A percentile compares a stretch with the other conserved stretches of the same genome.
These are phyloP conservation scores for Lachnum nothofagi DNA, from an alignment of 2,329 filamentous ascomycete genomes.

Conservation along the genomic window DNA sequence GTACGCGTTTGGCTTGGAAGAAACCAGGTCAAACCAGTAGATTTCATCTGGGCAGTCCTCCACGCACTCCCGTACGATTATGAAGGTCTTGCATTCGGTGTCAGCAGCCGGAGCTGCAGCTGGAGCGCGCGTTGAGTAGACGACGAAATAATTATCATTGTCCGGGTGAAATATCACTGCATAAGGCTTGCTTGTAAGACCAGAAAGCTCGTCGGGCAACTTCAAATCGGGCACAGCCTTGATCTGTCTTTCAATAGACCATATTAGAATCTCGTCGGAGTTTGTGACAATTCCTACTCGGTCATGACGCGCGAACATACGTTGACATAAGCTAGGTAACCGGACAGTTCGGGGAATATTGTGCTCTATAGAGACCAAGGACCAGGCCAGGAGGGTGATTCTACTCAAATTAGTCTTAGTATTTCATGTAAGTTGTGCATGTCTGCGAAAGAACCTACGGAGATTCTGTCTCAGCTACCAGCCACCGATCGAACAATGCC, in stretches of 20 bases:
- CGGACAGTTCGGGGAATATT: conserved; percentile 2
- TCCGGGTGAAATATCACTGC: conserved; percentile 4
- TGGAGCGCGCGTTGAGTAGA: background rate
- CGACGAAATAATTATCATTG: conserved; percentile 1
- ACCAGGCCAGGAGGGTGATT: conserved; percentile 12
- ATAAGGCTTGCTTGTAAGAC: background rate
- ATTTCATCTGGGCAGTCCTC: background rate
- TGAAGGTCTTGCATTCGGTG: background rate
- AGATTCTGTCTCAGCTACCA: conserved; percentile 10
- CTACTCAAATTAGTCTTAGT: background rate
- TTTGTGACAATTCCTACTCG: conserved; percentile 19
- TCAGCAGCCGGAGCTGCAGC: background rate
- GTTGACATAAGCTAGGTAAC: conserved; percentile 6
- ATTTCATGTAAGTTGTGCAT: too few species aligned
- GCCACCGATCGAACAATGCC: conserved; percentile 18
- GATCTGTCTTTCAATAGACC: conserved; percentile 16
- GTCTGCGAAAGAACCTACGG: too few species aligned
- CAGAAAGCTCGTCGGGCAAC: background rate
- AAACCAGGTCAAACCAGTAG: background rate
- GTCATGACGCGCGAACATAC: conserved; percentile 9
- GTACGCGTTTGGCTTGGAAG: background rate
- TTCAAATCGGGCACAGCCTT: conserved; percentile 4
- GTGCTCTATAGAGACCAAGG: background rate
- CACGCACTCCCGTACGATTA: conserved; percentile 4
- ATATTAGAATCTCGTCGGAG: conserved; percentile 16